These are phyloP conservation scores for Hypoxylon sp. DNA, from an alignment of 2,329 filamentous ascomycete genomes.

Conservation along the genomic window DNA sequence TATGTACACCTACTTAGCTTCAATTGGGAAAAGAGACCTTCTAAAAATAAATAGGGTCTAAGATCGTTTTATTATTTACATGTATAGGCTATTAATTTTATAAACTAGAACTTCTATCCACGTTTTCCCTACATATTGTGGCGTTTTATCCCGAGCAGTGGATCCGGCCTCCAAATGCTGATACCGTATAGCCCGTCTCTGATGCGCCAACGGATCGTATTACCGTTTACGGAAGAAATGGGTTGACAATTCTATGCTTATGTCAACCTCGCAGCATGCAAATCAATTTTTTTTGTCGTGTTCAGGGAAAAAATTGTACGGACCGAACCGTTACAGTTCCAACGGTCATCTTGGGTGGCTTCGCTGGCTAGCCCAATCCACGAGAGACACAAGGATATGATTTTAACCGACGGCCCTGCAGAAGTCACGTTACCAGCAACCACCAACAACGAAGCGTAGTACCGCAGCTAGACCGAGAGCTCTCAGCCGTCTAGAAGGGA, in stretches of 20 bases:
- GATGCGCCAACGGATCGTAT: constrained; percentile 27
- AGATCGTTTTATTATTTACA: not conserved
- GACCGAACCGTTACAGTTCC: constrained; percentile 26
- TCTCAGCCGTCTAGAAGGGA: constrained; percentile 22
- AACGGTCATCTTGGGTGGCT: constrained; percentile 20
- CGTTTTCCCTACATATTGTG: constrained; percentile 24
- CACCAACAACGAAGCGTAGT: constrained; percentile 32
- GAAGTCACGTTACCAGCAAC: constrained; percentile 42
- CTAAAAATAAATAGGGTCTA: constrained; percentile 28
- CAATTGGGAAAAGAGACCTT: constrained; percentile 6
- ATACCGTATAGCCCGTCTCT: constrained; percentile 27
- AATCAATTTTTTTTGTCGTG: constrained; percentile 6
- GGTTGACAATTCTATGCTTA: constrained; percentile 33
- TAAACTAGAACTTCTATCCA: constrained; percentile 7
- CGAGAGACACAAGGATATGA: constrained; percentile 30
- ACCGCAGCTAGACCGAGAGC: constrained; percentile 30
- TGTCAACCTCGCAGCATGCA: constrained; percentile 28
- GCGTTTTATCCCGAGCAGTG: constrained; percentile 12
- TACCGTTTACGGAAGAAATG: constrained; percentile 31
- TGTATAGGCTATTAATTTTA: constrained; percentile 34
- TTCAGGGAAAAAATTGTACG: constrained; percentile 27
- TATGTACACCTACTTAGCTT: not conserved
- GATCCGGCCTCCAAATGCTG: not conserved
- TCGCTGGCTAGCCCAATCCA: constrained; percentile 35
- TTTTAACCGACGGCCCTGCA: constrained; percentile 43